Evolutionary conservation across 2,329 filamentous ascomycete species (phyloP).

Genomic region (Neurospora sp.): DNA sequence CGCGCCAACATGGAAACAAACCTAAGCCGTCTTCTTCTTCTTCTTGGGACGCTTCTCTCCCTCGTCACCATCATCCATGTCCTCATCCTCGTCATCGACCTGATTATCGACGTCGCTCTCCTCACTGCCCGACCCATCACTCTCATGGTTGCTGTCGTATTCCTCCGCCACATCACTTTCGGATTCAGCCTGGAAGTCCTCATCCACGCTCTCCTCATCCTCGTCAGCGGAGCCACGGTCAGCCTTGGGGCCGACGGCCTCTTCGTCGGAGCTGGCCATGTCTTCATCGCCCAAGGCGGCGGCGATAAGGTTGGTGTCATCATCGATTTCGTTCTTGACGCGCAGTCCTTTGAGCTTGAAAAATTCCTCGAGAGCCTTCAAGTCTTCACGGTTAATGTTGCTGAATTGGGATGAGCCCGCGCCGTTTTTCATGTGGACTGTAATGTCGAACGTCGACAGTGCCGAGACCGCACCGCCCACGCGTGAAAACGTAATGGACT

Average conservation of each 20-base stretch:
- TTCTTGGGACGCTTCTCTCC: conserved; percentile 30
- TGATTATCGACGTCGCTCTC: conserved; percentile 50
- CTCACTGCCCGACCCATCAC: conserved; percentile 59
- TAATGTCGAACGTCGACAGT: conserved; percentile 94
- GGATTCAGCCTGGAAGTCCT: conserved; percentile 87
- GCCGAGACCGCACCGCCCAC: conserved; percentile 90
- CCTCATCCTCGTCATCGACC: conserved; percentile 38
- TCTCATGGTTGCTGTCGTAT: conserved; percentile 85
- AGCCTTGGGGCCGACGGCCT: conserved; percentile 57
- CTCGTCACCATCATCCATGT: conserved; percentile 31
- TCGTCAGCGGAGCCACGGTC: conserved; percentile 91
- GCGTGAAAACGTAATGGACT: conserved; percentile 87
- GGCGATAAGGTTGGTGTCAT: conserved; percentile 73
- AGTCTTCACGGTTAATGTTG: conserved; percentile 98
- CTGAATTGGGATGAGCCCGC: conserved; percentile 88
- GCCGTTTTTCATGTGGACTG: conserved; percentile 81
- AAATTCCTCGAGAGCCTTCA: conserved; percentile 92
- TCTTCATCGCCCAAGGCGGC: conserved; percentile 76
- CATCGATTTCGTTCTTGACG: conserved; percentile 97
- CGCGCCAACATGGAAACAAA: neutral
- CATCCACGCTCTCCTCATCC: conserved; percentile 88
- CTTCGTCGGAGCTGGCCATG: conserved; percentile 76
- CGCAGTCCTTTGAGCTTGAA: conserved; percentile 93
- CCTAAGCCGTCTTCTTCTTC: conserved; percentile 30
- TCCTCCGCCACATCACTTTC: conserved; percentile 96